These are phyloP conservation scores for Vicia sativa DNA, from an alignment of 306 rosid species.

Conservation along the genomic window DNA sequence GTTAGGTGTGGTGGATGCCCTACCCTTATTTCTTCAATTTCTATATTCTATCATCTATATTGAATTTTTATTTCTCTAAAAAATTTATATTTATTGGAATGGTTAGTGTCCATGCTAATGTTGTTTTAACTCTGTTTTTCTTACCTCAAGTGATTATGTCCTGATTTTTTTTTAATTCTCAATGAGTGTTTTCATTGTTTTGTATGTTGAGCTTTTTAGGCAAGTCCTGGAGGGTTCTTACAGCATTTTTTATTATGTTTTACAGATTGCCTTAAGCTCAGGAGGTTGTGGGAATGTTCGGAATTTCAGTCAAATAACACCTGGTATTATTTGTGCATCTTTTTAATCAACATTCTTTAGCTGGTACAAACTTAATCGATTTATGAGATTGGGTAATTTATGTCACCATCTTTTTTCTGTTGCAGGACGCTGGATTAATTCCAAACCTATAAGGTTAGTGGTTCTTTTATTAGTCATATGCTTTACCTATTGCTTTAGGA, in stretches of 20 bases:
- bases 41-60: not conserved
- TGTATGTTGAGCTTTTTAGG: slow-evolving; percentile 3
- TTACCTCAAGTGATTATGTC: slow-evolving; percentile 2
- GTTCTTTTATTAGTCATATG: slow-evolving; percentile 7
- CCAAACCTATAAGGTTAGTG: slow-evolving; percentile 59
- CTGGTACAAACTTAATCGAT: not conserved
- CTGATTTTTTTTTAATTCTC: not conserved
- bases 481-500: slow-evolving; percentile 23
- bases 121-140: slow-evolving; percentile 2
- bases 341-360: not conserved
- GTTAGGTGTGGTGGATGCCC: slow-evolving; percentile 20
- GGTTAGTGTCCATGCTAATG: not conserved
- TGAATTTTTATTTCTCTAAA: slow-evolving; percentile 7
- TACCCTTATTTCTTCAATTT: not conserved
- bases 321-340: slow-evolving; percentile 47
- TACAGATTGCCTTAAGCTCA: slow-evolving; percentile 53
- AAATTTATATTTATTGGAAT: slow-evolving; percentile 1
- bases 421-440: slow-evolving; percentile 57
- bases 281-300: slow-evolving; percentile 52
- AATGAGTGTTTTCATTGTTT: not conserved
- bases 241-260: slow-evolving; percentile 27
- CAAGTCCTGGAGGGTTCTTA: slow-evolving; percentile 21
- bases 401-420: slow-evolving; percentile 11
- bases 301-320: slow-evolving; percentile 47
- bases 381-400: slow-evolving; percentile 26